Base-by-base conservation (phyloP, 2,329 filamentous ascomycete species). In the Coniochaeta hoffmannii region DNA sequence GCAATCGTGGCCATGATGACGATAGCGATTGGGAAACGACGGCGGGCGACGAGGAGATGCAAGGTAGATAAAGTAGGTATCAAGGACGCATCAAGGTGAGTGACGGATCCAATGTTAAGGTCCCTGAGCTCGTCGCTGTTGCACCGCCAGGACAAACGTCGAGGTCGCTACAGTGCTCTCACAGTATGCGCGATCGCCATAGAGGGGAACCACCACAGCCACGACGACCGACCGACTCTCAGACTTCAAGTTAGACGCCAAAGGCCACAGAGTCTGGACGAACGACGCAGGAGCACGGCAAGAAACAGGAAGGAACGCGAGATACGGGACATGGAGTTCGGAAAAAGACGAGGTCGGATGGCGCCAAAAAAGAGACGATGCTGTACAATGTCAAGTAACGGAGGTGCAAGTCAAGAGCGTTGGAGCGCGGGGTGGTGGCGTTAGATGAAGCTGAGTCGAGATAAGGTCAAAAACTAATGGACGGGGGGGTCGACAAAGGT, bases 1-100 rank as follows among this genome's bases (percentile, higher is more conserved):
- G 80, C 76, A 65, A 83, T 75, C 54, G 80, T 81, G 57, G 80
- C 76, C 80, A 83, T 83, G 54, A 58, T 46, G 11, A 11, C 19
- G 24, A 28, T 26, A n/a, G n/a, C n/a, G n/a, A n/a, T n/a, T n/a
- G 41, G 6, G 41, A 19, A 46, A 28, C 41, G 15, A 46, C 15
- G 38, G 12, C 15, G 41, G n/a, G n/a, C n/a, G n/a, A n/a, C 41
- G 11, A 28, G 22, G 12, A 15, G 41, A 15, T n/a, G n/a, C n/a
- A n/a, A n/a, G n/a, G n/a, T n/a, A n/a, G n/a, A n/a, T n/a, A n/a
- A n/a, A n/a, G n/a, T n/a, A n/a, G 15, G 24, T 24, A 46, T 46
- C 41, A 44, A 14, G 1, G 24, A 14, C 41, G n/a, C 41, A 46
- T 46, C 7, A 28, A 46, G 41, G 11, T 28, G 22, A 41, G 36